These are phyloP conservation scores for Sugiyamaella qingdaonensis DNA, from an alignment of 805 yeast species.

Conservation along the genomic window DNA sequence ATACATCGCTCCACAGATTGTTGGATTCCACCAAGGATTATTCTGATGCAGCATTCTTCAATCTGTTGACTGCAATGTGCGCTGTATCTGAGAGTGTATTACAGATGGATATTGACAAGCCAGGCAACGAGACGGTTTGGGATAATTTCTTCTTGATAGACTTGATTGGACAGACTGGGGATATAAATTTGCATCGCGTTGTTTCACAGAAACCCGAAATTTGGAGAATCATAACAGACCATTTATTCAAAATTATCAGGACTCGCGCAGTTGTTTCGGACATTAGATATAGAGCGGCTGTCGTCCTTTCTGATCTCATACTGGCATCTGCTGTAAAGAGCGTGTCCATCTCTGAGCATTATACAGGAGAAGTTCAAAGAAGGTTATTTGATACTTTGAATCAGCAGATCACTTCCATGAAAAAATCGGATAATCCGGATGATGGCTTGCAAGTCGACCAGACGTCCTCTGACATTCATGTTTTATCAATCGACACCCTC, in stretches of 20 bases:
- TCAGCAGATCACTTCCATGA: constrained; percentile 32
- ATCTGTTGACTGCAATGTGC: constrained; percentile 40
- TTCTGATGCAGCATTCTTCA: constrained; percentile 46
- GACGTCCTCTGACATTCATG: constrained; percentile 59
- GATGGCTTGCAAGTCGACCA: constrained; percentile 10
- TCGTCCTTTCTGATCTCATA: constrained; percentile 50
- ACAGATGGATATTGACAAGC: not conserved
- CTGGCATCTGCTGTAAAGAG: constrained; percentile 25
- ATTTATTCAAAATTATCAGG: constrained; percentile 44
- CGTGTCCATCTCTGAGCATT: constrained; percentile 15
- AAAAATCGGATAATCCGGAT: constrained; percentile 14
- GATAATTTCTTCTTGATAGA: constrained; percentile 44
- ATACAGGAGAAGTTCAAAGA: constrained; percentile 20
- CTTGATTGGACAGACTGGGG: constrained; percentile 49
- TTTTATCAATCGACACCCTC: constrained; percentile 57
- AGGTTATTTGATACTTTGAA: constrained; percentile 48
- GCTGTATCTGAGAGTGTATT: constrained; percentile 8
- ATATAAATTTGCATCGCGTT: constrained; percentile 50
- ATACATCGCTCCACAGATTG: constrained; percentile 54
- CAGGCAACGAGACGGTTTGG: constrained; percentile 2
- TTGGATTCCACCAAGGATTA: constrained; percentile 59
- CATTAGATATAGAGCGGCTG: constrained; percentile 46
- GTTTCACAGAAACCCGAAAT: constrained; percentile 25
- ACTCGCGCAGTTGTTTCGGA: constrained; percentile 42
- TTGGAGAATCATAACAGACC: constrained; percentile 48